These are phyloP conservation scores for Neofusicoccum laricinum DNA, from an alignment of 2,329 filamentous ascomycete genomes.

Conservation along the genomic window DNA sequence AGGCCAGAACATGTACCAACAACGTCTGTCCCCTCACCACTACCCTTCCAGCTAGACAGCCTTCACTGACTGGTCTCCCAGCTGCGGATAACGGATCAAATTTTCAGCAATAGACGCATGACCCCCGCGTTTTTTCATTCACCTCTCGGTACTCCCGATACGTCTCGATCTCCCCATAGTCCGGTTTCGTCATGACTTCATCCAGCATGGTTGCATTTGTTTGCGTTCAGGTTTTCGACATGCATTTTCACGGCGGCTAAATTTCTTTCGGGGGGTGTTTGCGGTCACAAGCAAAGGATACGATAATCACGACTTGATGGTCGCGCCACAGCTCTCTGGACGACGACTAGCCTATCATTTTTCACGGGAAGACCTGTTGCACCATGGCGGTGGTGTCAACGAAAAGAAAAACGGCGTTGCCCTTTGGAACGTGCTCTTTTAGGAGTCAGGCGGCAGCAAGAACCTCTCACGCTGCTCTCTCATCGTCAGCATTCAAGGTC, in stretches of 20 bases:
- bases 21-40: conserved; percentile 31
- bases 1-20: conserved; percentile 48
- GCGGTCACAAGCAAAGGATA: conserved; percentile 15
- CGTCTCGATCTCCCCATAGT: conserved; percentile 15
- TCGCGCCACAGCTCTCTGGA: conserved; percentile 12
- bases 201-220: conserved; percentile 17
- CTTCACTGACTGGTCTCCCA: conserved; percentile 19
- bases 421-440: conserved; percentile 5
- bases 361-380: conserved; percentile 10
- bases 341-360: conserved; percentile 8
- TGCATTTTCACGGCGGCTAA: conserved; percentile 40
- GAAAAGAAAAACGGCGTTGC: conserved; percentile 13
- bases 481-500: background rate
- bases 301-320: conserved; percentile 18
- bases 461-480: conserved; percentile 4
- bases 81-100: conserved; percentile 24
- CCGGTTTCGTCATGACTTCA: conserved; percentile 16
- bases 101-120: conserved; percentile 23
- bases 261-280: conserved; percentile 34
- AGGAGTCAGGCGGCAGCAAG: conserved; percentile 10
- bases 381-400: conserved; percentile 3
- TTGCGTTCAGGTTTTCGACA: conserved; percentile 21
- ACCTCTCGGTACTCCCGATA: conserved; percentile 11
- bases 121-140: background rate
- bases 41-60: background rate